Evolutionary conservation across 768 basidiomycete species (phyloP).

Genomic region (Auricularia cornea): DNA sequence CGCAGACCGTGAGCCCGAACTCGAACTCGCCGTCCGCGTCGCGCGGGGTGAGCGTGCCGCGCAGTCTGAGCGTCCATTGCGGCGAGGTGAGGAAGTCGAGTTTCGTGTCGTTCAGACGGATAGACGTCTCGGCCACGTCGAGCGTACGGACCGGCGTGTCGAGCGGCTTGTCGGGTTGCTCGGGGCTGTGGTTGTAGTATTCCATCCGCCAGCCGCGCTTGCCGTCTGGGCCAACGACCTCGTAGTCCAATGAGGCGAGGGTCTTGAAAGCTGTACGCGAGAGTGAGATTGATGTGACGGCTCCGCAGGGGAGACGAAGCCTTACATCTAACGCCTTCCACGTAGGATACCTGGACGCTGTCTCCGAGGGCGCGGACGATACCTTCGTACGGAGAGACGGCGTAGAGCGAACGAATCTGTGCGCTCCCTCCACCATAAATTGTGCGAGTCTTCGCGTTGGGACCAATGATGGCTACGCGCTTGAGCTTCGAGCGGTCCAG

Average conservation of each 20-base stretch:
- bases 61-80: conserved; percentile 50
- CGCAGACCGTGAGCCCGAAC: conserved; percentile 28
- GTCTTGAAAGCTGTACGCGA: conserved; percentile 61
- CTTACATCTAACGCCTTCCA: conserved; percentile 56
- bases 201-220: conserved; percentile 55
- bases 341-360: conserved; percentile 44
- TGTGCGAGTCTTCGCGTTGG: conserved; percentile 55
- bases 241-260: conserved; percentile 56
- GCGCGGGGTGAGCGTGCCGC: conserved; percentile 39
- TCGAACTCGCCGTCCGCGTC: conserved; percentile 23
- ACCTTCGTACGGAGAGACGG: conserved; percentile 56
- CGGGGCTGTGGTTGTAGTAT: conserved; percentile 42
- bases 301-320: too few relatives aligned
- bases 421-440: conserved; percentile 74
- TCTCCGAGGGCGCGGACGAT: conserved; percentile 38
- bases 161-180: conserved; percentile 28
- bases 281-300: neutral
- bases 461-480: conserved; percentile 57
- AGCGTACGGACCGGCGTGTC: conserved; percentile 33
- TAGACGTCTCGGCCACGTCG: conserved; percentile 48
- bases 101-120: conserved; percentile 62
- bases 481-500: conserved; percentile 27
- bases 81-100: conserved; percentile 44
- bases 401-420: conserved; percentile 53
- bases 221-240: conserved; percentile 42